Conservation (phyloP, 257 asterid genomes). For the Solanum bulbocastanum region DNA sequence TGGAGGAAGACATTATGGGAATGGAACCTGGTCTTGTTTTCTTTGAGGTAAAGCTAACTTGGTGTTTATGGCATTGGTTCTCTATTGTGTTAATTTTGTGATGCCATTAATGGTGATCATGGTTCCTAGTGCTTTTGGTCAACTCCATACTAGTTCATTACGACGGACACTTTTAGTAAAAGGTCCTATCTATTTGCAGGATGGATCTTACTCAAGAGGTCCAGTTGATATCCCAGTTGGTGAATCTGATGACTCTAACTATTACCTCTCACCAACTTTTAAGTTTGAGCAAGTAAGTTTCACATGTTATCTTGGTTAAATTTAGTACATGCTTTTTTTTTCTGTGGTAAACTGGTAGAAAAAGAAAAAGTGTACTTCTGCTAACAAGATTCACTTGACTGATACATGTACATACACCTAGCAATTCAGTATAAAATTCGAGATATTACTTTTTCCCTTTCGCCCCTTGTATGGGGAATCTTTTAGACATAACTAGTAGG, state of each 20-base stretch:
- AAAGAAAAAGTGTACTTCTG: background rate
- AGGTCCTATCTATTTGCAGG: constrained; percentile 45
- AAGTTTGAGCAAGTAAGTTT: constrained; percentile 89
- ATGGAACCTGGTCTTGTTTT: constrained; percentile 92
- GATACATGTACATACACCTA: too few species aligned
- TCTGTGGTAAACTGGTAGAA: background rate
- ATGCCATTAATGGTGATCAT: background rate
- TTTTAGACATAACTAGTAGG: background rate
- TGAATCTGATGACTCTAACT: constrained; percentile 49
- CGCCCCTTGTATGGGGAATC: background rate
- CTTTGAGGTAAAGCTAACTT: constrained; percentile 65
- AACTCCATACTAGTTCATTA: background rate
- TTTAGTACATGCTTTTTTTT: background rate
- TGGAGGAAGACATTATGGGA: constrained; percentile 98
- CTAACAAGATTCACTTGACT: background rate
- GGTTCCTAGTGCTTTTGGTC: background rate
- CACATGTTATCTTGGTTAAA: background rate
- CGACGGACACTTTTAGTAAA: background rate
- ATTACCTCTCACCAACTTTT: constrained; percentile 76
- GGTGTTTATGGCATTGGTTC: background rate
- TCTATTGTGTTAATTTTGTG: background rate
- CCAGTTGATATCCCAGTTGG: constrained; percentile 80
- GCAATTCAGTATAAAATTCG: too few species aligned
- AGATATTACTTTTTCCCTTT: background rate
- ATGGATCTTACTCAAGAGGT: constrained; percentile 98